Evolutionary conservation across 1,139 yeast species (phyloP), one percentile per base, ranked within the genome.

Genomic region (Candida gigantensis): DNA sequence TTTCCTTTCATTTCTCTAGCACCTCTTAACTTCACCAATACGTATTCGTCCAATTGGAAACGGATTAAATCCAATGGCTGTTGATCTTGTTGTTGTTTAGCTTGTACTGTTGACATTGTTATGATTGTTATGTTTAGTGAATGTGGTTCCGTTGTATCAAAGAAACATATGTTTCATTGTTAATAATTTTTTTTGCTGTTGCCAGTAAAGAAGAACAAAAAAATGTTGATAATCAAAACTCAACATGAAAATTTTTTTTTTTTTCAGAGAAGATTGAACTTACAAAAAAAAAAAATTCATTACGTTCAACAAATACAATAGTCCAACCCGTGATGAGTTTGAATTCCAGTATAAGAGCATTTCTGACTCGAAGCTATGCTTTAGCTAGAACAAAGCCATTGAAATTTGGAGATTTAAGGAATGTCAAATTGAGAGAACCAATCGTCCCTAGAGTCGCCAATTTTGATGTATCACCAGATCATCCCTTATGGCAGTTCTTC

Each of bases 401-500:
- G 8, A 27, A 27, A 25, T 42, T 42, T 21, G 31, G 32, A 3
- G 30, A 37, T 38, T 50, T 60, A 36, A 53, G 55, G 20, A 26
- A 45, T 10, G 55, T 72, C 44, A 68, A 72, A 49, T 74, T 90
- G 44, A 76, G 94, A 42, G 76, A 84, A n/a, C 97, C 97, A 11
- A 84, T 92, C 46, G 77, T 86, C 6, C 97, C 97, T 11, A 77
- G 90, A 2, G 83, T 78, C 41, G 70, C 73, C 46, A 86, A 86
- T 59, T 70, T 90, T 42, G 75, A 72, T 45, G 87, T 86, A 19
- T 75, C 81, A 15, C 94, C 84, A 10, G 85, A 85, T 56, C 98
- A 92, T 62, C 97, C 98, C 25, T 71, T 92, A 47, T 92, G 97
- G 97, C 94, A 86, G 51, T 92, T 92, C 60, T 92, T 92, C 66